These are phyloP conservation scores for Dothistroma septosporum DNA, from an alignment of 2,329 filamentous ascomycete genomes.

Conservation along the genomic window DNA sequence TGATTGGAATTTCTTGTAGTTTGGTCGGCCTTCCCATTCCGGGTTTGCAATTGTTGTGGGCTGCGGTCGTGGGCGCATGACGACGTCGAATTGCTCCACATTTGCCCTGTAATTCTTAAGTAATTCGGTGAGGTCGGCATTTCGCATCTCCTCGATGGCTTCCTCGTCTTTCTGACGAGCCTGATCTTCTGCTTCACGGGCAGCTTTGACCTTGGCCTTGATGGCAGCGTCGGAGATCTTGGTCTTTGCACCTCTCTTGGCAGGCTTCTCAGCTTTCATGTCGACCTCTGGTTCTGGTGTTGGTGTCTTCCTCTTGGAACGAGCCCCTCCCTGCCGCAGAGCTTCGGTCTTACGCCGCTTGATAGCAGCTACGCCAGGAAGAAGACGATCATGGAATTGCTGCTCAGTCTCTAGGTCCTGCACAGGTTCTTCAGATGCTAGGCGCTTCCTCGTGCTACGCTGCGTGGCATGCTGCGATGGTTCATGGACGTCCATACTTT, in stretches of 20 bases:
- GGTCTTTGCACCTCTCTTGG: slow-evolving; percentile 13
- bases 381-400: slow-evolving; percentile 65
- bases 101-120: slow-evolving; percentile 40
- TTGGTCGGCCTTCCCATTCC: slow-evolving; percentile 88
- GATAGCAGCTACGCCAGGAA: slow-evolving; percentile 70
- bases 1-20: slow-evolving; percentile 83
- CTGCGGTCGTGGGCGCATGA: slow-evolving; percentile 27
- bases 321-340: slow-evolving; percentile 38
- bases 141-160: slow-evolving; percentile 66
- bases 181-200: slow-evolving; percentile 51
- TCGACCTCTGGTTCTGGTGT: slow-evolving; percentile 11
- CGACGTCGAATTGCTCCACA: slow-evolving; percentile 66
- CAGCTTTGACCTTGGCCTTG: slow-evolving; percentile 57
- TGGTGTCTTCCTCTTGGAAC: slow-evolving; percentile 15
- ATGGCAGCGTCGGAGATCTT: slow-evolving; percentile 63
- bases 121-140: slow-evolving; percentile 65
- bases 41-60: slow-evolving; percentile 47
- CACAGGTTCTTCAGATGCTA: slow-evolving; percentile 21
- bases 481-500: slow-evolving; percentile 22
- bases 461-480: slow-evolving; percentile 15
- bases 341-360: slow-evolving; percentile 71
- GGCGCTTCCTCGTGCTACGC: slow-evolving; percentile 27
- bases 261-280: slow-evolving; percentile 2
- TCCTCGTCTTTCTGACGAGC: slow-evolving; percentile 62
- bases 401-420: slow-evolving; percentile 20